Conservation (phyloP, 179 eudicot genomes). For the Sideroxylon spinosum region DNA sequence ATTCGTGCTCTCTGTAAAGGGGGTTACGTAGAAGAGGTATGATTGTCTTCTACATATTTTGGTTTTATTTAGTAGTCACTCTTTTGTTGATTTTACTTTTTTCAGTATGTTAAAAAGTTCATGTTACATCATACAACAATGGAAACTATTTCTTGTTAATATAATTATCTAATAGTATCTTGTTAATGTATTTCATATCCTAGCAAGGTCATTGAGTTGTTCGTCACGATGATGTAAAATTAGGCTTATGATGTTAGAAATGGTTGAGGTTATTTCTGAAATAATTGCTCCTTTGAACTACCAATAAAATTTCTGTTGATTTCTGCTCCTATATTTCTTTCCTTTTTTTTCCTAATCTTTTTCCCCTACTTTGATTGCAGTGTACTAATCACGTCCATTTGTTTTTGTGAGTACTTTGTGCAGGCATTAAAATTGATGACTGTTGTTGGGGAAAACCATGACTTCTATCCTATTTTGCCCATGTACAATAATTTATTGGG, state of each 20-base stretch:
- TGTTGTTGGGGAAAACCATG: slow-evolving; percentile 42
- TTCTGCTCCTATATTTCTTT: neutral
- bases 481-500: slow-evolving; percentile 56
- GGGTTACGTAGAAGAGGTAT: slow-evolving; percentile 85
- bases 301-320: neutral
- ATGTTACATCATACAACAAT: neutral
- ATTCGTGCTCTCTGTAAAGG: slow-evolving; percentile 71
- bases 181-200: neutral
- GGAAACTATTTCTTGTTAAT: neutral
- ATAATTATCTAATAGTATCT: neutral
- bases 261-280: neutral
- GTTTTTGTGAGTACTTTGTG: slow-evolving; percentile 11
- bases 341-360: neutral
- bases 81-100: neutral
- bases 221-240: neutral
- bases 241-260: neutral
- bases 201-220: neutral
- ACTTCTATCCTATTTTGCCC: slow-evolving; percentile 41
- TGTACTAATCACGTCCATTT: neutral
- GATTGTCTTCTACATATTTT: neutral
- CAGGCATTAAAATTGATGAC: slow-evolving; percentile 68
- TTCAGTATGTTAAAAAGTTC: neutral
- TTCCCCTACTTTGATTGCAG: neutral
- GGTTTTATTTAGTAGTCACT: neutral
- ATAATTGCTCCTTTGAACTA: slow-evolving; percentile 1